A percentile compares a stretch with the other conserved stretches of the same genome.
Conservation (phyloP, 2,329 filamentous ascomycete genomes). For the Talaromyces islandicus region DNA sequence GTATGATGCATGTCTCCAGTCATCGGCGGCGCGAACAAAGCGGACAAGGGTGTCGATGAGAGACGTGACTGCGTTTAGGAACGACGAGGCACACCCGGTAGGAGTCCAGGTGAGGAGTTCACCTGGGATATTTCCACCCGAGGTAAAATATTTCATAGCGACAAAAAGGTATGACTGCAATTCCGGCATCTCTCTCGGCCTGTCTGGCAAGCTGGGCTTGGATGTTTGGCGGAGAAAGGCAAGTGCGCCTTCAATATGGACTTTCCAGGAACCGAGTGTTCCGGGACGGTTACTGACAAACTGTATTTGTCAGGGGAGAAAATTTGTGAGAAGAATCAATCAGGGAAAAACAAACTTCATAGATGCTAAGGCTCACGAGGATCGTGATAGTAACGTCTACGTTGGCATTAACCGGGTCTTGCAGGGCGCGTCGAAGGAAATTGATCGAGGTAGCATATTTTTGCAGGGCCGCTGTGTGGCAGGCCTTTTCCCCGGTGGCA, state of each 20-base stretch:
- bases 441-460: slow-evolving; percentile 17
- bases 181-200: background rate
- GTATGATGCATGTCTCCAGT: background rate
- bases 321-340: no score
- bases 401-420: slow-evolving; percentile 11
- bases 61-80: slow-evolving; percentile 16
- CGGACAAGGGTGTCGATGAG: slow-evolving; percentile 6
- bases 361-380: background rate
- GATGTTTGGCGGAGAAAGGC: background rate
- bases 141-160: background rate
- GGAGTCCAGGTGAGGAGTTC: background rate
- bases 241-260: background rate
- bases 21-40: background rate
- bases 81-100: background rate
- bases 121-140: background rate
- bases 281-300: slow-evolving; percentile 16
- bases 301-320: slow-evolving; percentile 4
- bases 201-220: background rate
- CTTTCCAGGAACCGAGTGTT: slow-evolving; percentile 19
- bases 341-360: background rate
- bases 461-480: slow-evolving; percentile 15
- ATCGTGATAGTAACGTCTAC: background rate
- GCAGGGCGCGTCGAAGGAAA: slow-evolving; percentile 13
- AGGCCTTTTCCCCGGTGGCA: slow-evolving; percentile 14
- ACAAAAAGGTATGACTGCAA: slow-evolving; percentile 1